Evolutionary conservation across 495 filamentous ascomycete genomes (phyloP), one percentile per base, ranked within the genome.

Genomic region (Penicillium psychrofluorescens): DNA sequence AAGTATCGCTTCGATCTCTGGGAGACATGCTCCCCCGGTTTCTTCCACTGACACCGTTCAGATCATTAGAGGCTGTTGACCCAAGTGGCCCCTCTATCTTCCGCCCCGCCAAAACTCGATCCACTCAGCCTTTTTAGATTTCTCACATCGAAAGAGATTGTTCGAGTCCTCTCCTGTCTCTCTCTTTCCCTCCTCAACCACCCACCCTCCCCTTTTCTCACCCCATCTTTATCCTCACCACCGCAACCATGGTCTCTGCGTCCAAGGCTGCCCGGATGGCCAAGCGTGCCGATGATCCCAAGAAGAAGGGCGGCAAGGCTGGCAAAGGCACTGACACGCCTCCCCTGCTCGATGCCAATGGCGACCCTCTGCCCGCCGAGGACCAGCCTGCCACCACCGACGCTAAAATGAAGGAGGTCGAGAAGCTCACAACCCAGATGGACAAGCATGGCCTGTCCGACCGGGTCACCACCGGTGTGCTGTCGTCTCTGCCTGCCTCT

Each of bases 211-310:
- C 34, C 37, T 32, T 35, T 36, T 22, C 36, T 36, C 36, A 27
- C 35, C 36, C 35, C 14, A 36, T 28, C 36, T 28, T 34, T 46
- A 33, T 16, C 32, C 34, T 36, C 49, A 46, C 39, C 34, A 40
- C 43, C 56, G 58, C 40, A 64, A 71, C 51, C 42, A 73, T 73
- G 69, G 85, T 95, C 54, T 97, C 94, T 49, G 84, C 92, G 58
- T 96, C 92, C 53, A 98, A 98, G 73, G 94, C 94, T 58, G 95
- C 94, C 69, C 86, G 92, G 66, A 75, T 95, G 63, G 92, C 94
- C 50, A 95, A 95, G 80, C 89, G 89, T 68, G 90, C 80, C 58
- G 85, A 80, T 8, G 79, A 75, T 39, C 77, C 74, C 46, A 72
- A 74, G 49, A 77, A 81, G 63, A 90, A 90, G 75, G 78, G 83